Conservation (phyloP, 2,329 filamentous ascomycete species). For the Parafenestella ontariensis region DNA sequence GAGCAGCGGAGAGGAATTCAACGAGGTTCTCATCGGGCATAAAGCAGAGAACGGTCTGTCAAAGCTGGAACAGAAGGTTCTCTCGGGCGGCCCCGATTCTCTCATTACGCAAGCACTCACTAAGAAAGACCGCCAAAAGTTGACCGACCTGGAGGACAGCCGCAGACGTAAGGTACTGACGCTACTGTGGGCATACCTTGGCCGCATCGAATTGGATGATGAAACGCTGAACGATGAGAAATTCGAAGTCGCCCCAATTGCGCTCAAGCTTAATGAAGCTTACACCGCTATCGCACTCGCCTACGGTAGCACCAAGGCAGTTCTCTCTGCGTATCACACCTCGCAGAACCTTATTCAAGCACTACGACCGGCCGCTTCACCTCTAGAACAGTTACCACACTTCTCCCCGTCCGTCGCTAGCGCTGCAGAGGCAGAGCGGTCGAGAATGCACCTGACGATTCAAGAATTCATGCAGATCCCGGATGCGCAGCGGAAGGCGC, state of each 20-base stretch:
- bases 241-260: slow-evolving; percentile 86
- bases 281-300: slow-evolving; percentile 87
- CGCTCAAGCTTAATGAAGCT: slow-evolving; percentile 82
- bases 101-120: slow-evolving; percentile 67
- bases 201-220: slow-evolving; percentile 84
- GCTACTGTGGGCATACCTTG: slow-evolving; percentile 93
- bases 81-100: slow-evolving; percentile 65
- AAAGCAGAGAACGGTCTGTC: slow-evolving; percentile 81
- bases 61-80: slow-evolving; percentile 81
- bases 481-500: slow-evolving; percentile 73
- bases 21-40: slow-evolving; percentile 75
- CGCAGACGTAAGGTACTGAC: slow-evolving; percentile 84
- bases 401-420: slow-evolving; percentile 71
- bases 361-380: slow-evolving; percentile 79
- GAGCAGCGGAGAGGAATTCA: slow-evolving; percentile 86
- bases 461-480: slow-evolving; percentile 89
- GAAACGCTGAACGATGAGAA: slow-evolving; percentile 80
- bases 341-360: slow-evolving; percentile 92
- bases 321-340: slow-evolving; percentile 80
- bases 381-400: slow-evolving; percentile 89
- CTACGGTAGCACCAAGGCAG: slow-evolving; percentile 81
- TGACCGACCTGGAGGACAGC: slow-evolving; percentile 82
- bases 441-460: slow-evolving; percentile 71
- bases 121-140: slow-evolving; percentile 74
- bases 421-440: slow-evolving; percentile 73